Conservation (phyloP, 495 filamentous ascomycete genomes). For the Pseudomonodictys pantanalensis region DNA sequence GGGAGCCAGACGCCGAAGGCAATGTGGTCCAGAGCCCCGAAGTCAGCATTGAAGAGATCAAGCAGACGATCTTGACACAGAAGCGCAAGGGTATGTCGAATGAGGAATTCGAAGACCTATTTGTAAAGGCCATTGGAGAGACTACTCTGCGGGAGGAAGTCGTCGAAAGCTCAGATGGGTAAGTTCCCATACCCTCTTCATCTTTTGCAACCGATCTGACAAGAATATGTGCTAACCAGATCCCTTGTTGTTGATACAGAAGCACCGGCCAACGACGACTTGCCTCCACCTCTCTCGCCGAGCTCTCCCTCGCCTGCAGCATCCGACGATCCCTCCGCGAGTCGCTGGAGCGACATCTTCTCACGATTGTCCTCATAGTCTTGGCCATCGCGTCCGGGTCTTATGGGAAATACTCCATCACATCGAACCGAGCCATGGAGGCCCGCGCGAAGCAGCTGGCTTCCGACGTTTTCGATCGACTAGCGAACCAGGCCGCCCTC, state of each 20-base stretch:
- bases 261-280: slow-evolving; percentile 52
- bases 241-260: slow-evolving; percentile 62
- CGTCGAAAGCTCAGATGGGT: slow-evolving; percentile 66
- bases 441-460: slow-evolving; percentile 76
- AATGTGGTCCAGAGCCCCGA: slow-evolving; percentile 57
- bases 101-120: slow-evolving; percentile 89
- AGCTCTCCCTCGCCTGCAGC: slow-evolving; percentile 82
- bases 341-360: slow-evolving; percentile 92
- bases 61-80: slow-evolving; percentile 67
- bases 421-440: slow-evolving; percentile 57
- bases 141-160: slow-evolving; percentile 80
- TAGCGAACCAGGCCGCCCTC: slow-evolving; percentile 76
- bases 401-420: slow-evolving; percentile 58
- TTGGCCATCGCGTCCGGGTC: slow-evolving; percentile 48
- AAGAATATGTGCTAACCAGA: slow-evolving; percentile 36
- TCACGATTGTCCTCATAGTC: slow-evolving; percentile 75
- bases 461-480: slow-evolving; percentile 72
- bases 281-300: slow-evolving; percentile 76
- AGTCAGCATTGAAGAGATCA: slow-evolving; percentile 73
- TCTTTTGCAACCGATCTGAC: slow-evolving; percentile 24
- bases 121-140: slow-evolving; percentile 81
- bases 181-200: slow-evolving; percentile 49
- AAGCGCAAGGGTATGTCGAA: slow-evolving; percentile 75
- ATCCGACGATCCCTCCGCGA: slow-evolving; percentile 84
- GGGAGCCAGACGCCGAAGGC: slow-evolving; percentile 65